Base-by-base conservation (phyloP, 345 rosid genomes). In the Syzygium grande region DNA sequence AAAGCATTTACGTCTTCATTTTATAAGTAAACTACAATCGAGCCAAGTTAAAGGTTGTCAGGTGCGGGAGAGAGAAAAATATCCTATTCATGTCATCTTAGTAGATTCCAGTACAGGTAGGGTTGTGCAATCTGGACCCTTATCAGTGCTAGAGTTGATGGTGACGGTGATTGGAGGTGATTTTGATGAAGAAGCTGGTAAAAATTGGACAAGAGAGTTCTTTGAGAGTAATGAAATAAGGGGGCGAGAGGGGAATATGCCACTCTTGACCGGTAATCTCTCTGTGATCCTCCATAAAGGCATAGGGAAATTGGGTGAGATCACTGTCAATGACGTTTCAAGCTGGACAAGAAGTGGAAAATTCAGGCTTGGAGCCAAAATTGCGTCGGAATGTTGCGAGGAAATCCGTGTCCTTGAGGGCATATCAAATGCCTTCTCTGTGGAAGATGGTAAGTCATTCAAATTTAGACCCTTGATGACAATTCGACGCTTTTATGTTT, bases 41-140 rank as follows among this genome's bases (percentile, higher is more conserved):
- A 52, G 2, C 5, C 14, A 15, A 17, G 0, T 6, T 13, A 19
- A 17, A 29, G 61, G 61, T 29, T 0, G 0, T 0, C 0, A 0
- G 7, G 11, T 84, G 29, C 0, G 15, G 2, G 61, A n/a, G 86
- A 0, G 0, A 7, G 34, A 27, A n/a, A n/a, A n/a, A n/a, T 0
- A 7, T 84, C 5, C 38, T 2, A n/a, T 52, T 11, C 5, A 84
- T 84, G 86, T 84, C 21, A 7, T 85, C 25, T 16, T 85, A 65
- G 68, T 23, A 85, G 86, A 85, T 13, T 59, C 86, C 13, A 52
- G 13, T 22, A 22, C 68, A 29, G 51, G 46, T 16, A 51, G 55
- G 12, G 27, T 85, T 54, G 43, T 85, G 86, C 68, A 4, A 85
- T 38, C 23, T 38, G 52, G 43, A 51, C 25, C 27, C 21, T 38